phyloP scores from a whole-genome alignment of 805 yeast genomes.

The Blastobotrys parvus region DNA sequence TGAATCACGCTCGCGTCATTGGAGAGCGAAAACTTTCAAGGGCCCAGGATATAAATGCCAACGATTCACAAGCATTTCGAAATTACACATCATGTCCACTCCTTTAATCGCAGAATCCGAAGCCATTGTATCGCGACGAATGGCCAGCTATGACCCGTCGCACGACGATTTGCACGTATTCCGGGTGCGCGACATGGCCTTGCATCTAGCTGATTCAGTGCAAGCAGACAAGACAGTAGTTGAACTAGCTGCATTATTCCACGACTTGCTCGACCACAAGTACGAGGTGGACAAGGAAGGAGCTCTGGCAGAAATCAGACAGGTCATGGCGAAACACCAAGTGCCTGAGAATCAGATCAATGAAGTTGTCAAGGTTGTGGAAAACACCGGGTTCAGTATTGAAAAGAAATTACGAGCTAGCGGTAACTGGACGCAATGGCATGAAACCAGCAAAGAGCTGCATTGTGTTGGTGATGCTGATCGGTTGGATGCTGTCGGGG shows the following conservation, averaged over 20 bases:
- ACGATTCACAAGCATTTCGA: too few relatives aligned
- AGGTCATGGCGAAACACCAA: constrained; percentile 12
- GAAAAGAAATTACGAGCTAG: constrained; percentile 20
- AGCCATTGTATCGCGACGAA: constrained; percentile 13
- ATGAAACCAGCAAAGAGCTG: constrained; percentile 23
- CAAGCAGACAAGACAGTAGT: constrained; percentile 21
- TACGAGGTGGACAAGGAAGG: constrained; percentile 16
- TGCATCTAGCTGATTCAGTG: constrained; percentile 16
- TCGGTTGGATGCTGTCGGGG: constrained; percentile 33
- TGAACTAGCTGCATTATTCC: constrained; percentile 27
- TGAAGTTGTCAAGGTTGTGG: constrained; percentile 19
- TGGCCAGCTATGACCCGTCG: constrained; percentile 25
- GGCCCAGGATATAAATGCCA: too few relatives aligned
- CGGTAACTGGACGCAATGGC: constrained; percentile 27
- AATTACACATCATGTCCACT: neutral
- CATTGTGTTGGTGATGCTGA: constrained; percentile 31
- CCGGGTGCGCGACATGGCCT: constrained; percentile 25
- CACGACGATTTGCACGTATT: constrained; percentile 27
- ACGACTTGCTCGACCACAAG: constrained; percentile 28
- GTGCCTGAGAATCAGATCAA: constrained; percentile 11
- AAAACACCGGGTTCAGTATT: constrained; percentile 21
- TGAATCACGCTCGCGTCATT: neutral
- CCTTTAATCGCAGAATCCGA: constrained; percentile 9
- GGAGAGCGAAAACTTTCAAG: too few relatives aligned
- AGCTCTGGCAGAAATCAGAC: constrained; percentile 8